Percentiles rank a stretch among this genome's conserved stretches.
phyloP scores from a whole-genome alignment of 2,329 filamentous ascomycete genomes.

The Fusarium sp. region DNA sequence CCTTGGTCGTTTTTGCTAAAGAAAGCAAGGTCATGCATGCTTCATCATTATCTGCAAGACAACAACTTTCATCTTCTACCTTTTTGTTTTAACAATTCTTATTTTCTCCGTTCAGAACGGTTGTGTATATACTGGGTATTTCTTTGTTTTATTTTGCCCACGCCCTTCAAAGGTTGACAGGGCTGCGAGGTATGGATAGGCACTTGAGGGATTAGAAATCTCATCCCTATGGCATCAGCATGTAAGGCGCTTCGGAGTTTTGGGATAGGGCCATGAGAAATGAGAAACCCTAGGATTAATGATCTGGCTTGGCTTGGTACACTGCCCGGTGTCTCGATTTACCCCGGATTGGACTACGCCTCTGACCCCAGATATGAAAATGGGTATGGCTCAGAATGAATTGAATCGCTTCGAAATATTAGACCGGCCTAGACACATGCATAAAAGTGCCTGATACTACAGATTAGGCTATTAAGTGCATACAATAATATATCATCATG shows the following conservation, averaged over 20 bases:
- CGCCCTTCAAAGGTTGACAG: conserved; percentile 1
- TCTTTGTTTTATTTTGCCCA: conserved; percentile 24
- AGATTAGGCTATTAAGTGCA: conserved; percentile 33
- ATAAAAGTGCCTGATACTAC: conserved; percentile 13
- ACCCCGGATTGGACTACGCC: conserved; percentile 21
- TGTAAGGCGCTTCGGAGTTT: conserved; percentile 40
- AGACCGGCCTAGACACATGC: conserved; percentile 12
- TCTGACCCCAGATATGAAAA: conserved; percentile 31
- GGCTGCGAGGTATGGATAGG: conserved; percentile 15
- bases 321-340: conserved; percentile 28
- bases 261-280: conserved; percentile 13
- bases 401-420: conserved; percentile 23
- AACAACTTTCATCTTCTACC: conserved; percentile 22
- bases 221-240: conserved; percentile 26
- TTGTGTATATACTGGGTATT: conserved; percentile 18
- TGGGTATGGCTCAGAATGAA: conserved; percentile 25
- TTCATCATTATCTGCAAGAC: conserved; percentile 9
- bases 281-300: conserved; percentile 16
- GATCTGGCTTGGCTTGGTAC: conserved; percentile 31
- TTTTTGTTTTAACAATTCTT: conserved; percentile 36
- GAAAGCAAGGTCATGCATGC: conserved; percentile 11
- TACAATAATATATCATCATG: conserved; percentile 33
- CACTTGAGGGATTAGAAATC: conserved; percentile 22
- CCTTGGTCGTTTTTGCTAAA: neutral
- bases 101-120: conserved; percentile 11